Percentiles rank a stretch among this genome's conserved stretches.
phyloP scores from a whole-genome alignment of 2,329 filamentous ascomycete species.

The Botryotinia convoluta region DNA sequence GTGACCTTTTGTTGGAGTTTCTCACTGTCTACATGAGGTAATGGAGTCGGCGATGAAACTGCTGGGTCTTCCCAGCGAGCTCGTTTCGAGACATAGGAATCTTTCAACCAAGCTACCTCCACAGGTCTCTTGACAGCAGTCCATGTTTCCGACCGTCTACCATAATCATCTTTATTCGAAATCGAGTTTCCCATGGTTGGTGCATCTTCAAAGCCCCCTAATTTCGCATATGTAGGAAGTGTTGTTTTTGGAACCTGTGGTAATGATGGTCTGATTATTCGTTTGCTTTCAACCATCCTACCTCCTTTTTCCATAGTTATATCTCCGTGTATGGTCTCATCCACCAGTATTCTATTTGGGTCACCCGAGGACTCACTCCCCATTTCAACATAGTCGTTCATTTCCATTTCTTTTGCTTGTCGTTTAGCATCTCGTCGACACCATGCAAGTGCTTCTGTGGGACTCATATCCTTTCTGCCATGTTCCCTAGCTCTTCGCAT shows the following conservation, averaged over 20 bases:
- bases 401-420: constrained; percentile 22
- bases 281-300: background rate
- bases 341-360: background rate
- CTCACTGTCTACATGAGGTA: constrained; percentile 1
- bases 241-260: background rate
- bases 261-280: background rate
- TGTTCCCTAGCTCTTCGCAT: constrained; percentile 26
- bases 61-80: constrained; percentile 33
- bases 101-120: constrained; percentile 36
- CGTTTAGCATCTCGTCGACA: constrained; percentile 26
- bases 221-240: background rate
- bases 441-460: constrained; percentile 29
- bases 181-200: constrained; percentile 7
- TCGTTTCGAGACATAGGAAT: constrained; percentile 35
- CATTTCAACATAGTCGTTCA: background rate
- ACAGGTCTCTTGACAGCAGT: constrained; percentile 26
- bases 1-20: background rate
- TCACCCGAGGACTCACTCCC: background rate
- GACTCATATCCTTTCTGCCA: constrained; percentile 29
- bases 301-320: background rate
- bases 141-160: background rate
- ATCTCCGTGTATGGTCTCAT: constrained; percentile 2
- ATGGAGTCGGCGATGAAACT: constrained; percentile 34
- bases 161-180: background rate
- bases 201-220: background rate